A percentile compares a stretch with the other conserved stretches of the same genome.
phyloP scores from a whole-genome alignment of 1,284 basidiomycete genomes.

The Farysia itapuensis region DNA sequence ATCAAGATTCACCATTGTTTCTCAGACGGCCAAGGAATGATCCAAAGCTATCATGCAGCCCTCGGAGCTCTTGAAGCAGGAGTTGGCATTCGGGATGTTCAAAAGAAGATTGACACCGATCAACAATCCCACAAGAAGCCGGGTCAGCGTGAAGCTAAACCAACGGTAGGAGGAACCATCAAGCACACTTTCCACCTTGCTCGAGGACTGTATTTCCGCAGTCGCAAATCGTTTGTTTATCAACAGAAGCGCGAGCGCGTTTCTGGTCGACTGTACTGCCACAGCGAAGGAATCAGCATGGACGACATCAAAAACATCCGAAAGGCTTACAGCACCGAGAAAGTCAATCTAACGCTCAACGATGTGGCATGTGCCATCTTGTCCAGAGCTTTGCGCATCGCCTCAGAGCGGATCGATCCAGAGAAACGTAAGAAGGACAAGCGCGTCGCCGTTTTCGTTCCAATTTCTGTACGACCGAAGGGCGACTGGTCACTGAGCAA shows the following conservation, averaged over 20 bases:
- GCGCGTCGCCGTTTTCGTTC: conserved; percentile 57
- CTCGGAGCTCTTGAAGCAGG: conserved; percentile 49
- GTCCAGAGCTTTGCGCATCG: conserved; percentile 50
- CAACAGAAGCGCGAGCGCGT: conserved; percentile 26
- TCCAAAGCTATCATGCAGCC: conserved; percentile 57
- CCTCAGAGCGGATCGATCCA: conserved; percentile 42
- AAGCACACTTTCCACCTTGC: conserved; percentile 45
- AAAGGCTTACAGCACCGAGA: conserved; percentile 46
- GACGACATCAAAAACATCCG: conserved; percentile 56
- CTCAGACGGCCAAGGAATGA: conserved; percentile 59
- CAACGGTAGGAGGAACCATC: conserved; percentile 46
- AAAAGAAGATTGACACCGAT: conserved; percentile 44
- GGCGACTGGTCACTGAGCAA: conserved; percentile 57
- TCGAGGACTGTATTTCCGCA: conserved; percentile 55
- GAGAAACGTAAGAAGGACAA: conserved; percentile 44
- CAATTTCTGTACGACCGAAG: conserved; percentile 51
- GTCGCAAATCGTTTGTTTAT: conserved; percentile 52
- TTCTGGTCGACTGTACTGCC: conserved; percentile 47
- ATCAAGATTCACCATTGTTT: conserved; percentile 60
- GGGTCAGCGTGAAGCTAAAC: conserved; percentile 46
- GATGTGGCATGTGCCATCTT: conserved; percentile 57
- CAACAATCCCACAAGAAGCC: conserved; percentile 44
- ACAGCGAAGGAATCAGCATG: conserved; percentile 56
- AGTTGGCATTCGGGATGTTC: conserved; percentile 47
- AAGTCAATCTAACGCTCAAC: conserved; percentile 52